Evolutionary conservation across 2,329 filamentous ascomycete genomes (phyloP), one percentile per base, ranked within the genome.

Genomic region (Colletotrichum sp.): DNA sequence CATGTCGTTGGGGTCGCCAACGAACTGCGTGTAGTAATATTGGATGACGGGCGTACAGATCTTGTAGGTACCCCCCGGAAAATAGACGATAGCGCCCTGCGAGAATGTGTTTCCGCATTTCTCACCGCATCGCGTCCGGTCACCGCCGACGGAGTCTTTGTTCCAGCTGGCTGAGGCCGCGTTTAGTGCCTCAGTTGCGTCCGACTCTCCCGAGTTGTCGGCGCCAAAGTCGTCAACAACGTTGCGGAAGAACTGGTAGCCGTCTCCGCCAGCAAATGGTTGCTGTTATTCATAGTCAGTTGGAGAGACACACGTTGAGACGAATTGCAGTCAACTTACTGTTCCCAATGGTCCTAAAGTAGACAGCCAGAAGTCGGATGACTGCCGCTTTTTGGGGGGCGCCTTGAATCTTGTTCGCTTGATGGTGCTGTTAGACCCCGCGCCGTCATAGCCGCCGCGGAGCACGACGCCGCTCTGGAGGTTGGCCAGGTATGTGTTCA

Each of bases 21-120:
- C 87, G n/a, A 93, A 83, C 81, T 92, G 89, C 6, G 92, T 93
- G 76, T 90, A 90, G 82, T 93, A 94, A 78, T 91, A 92, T 79
- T 92, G 87, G 70, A 92, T 87, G 76, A 94, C 91, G 3, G 90
- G 86, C 0, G 85, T 83, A 57, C 87, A 91, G 72, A 92, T 86
- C 2, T 90, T 66, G 77, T 94, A 94, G 0, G 88, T 92, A 60
- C 91, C 91, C 4, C 48, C 48, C 10, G 1, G 79, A 71, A 5
- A 82, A 75, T 81, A 83, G 1, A 83, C 74, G 7, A 79, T 63
- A 21, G 81, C 82, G 7, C 75, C 77, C 8, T 74, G 66, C 4
- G 78, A 74, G 3, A 78, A 81, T 15, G 87, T 86, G 21, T 63
- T 63, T 12, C 48, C 48, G 13, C 60, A 34, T n/a, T 34, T 36